Conservation (phyloP, 2,329 filamentous ascomycete genomes). For the Trichophyton rubrum region DNA sequence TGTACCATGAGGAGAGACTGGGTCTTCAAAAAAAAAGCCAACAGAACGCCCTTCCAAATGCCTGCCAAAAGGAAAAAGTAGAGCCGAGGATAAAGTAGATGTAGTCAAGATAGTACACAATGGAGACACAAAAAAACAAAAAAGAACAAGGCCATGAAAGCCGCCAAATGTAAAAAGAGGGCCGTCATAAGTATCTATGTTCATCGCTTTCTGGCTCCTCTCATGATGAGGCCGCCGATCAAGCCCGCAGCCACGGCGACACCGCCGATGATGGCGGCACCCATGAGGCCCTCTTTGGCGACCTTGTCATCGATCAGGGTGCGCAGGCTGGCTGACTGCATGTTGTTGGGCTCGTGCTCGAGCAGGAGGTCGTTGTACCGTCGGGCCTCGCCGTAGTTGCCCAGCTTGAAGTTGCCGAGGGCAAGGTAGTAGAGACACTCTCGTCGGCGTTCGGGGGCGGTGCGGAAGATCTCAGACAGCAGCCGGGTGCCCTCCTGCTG, state of each 20-base stretch:
- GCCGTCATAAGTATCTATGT: no score
- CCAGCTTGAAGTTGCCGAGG: constrained; percentile 94
- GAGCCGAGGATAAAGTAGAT: not conserved
- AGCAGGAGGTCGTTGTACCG: constrained; percentile 88
- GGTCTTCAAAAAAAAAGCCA: constrained; percentile 1
- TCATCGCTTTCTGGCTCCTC: constrained; percentile 54
- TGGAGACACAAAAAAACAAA: no score
- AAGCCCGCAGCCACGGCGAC: constrained; percentile 88
- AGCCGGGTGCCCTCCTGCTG: constrained; percentile 91
- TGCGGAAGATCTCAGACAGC: constrained; percentile 92
- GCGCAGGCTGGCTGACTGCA: constrained; percentile 79
- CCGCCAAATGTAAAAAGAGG: not conserved
- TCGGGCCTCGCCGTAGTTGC: constrained; percentile 89
- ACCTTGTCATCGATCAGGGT: constrained; percentile 92
- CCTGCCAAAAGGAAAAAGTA: not conserved
- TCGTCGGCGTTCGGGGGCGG: constrained; percentile 78
- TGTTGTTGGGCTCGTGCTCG: constrained; percentile 79
- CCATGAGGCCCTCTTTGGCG: constrained; percentile 82
- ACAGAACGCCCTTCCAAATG: not conserved
- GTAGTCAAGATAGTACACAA: not conserved
- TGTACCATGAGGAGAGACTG: not conserved
- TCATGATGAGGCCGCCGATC: constrained; percentile 74
- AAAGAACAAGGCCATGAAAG: not conserved
- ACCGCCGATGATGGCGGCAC: constrained; percentile 87
- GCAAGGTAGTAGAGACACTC: constrained; percentile 98